Conservation (phyloP, 2,329 filamentous ascomycete species). For the Cryphonectria carpinicola region DNA sequence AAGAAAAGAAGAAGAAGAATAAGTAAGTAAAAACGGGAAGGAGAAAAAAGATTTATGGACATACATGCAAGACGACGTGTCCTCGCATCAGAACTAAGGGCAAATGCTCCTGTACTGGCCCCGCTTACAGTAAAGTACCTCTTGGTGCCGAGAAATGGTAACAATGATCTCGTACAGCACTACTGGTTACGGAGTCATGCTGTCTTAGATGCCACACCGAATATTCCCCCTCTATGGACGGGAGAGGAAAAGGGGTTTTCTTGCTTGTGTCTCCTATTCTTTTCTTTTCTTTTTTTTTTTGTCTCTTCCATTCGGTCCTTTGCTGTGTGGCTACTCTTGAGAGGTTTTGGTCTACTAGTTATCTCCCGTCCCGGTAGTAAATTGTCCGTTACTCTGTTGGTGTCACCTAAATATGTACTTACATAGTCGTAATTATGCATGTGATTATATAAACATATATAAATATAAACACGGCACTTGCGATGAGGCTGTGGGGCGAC, state of each 20-base stretch:
- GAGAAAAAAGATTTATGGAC: not conserved
- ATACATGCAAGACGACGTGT: not conserved
- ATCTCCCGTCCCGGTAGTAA: not conserved
- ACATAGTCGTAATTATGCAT: not conserved
- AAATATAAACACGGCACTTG: not conserved
- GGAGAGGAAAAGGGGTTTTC: not conserved
- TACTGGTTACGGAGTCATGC: not conserved
- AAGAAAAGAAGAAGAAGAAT: not conserved
- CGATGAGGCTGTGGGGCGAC: not conserved
- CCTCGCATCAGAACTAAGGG: not conserved
- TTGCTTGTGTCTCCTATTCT: not conserved
- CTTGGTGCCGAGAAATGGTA: not conserved
- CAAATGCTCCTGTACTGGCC: not conserved
- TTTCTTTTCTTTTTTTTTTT: not conserved
- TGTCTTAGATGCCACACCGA: conserved; percentile 2
- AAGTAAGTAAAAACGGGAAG: not conserved
- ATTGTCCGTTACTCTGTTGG: not conserved
- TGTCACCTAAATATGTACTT: conserved; percentile 1
- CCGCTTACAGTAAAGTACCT: not conserved
- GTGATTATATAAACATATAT: not conserved
- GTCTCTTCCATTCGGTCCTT: not conserved
- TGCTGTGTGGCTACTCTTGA: not conserved
- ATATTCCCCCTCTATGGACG: not conserved
- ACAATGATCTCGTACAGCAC: not conserved
- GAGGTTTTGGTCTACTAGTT: not conserved